Base-by-base conservation (phyloP, 257 asterid species). In the Solanum gandarillasii region DNA sequence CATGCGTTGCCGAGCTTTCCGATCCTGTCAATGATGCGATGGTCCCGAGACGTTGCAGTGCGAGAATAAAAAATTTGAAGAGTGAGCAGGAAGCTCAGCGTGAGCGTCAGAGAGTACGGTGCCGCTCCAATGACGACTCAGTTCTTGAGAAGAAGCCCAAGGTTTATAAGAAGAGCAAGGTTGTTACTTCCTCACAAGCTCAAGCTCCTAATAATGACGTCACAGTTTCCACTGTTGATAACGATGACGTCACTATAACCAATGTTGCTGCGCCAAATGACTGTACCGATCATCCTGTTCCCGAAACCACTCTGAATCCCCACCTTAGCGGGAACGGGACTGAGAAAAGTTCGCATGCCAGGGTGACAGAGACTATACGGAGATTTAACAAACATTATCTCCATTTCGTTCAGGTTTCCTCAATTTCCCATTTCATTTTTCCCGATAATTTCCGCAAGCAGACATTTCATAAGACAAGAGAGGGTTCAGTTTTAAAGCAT, bases 321-420 rank as follows among this genome's bases (percentile, higher is more conserved):
- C 73, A 41, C 11, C 20, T 68, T 9, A 71, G 74, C 43, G 82
- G 43, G 29, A 70, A 67, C 11, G 87, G 21, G 2, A 67, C 21
- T 39, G 94, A 86, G 72, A 89, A 82, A 72, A 90, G 92, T 46
- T 89, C 82, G 2, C 35, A 86, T 27, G 86, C 93, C 4, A 87
- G 43, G 85, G 96, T 94, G 3, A 96, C 93, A 0, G 96, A 94
- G 32, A 93, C 98, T 4, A 84, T 96, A 2, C 91, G 98, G 14
- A 78, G 58, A 9, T 96, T 94, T 83, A 96, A 96, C 89, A 93
- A 93, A 34, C 62, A 88, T 20, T 96, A 93, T 87, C 95, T 95
- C 8, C 95, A 94, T 58, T 92, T 94, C 43, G 90, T 94, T 52
- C 98, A 96, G 96, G 99, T 93, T 81, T 46, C 34, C 76, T 23